Evolutionary conservation across 2,329 filamentous ascomycete genomes (phyloP).

Genomic region (Ophiostoma fasciatum): DNA sequence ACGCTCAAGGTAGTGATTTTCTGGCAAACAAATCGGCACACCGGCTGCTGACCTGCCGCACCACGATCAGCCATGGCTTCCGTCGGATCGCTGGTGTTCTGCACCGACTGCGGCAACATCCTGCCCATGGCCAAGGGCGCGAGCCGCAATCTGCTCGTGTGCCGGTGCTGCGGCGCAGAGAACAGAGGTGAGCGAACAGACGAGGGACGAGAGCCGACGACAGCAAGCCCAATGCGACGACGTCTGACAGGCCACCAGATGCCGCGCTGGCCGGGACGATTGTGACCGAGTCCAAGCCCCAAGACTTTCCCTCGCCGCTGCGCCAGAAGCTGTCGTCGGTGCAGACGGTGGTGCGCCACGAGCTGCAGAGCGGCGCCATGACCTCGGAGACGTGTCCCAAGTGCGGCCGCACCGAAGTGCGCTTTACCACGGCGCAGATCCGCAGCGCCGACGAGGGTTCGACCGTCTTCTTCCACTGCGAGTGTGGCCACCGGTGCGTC

Average conservation of each 20-base stretch:
- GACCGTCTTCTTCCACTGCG: conserved; percentile 80
- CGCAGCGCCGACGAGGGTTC: conserved; percentile 90
- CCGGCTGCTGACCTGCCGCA: not conserved
- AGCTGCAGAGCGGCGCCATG: conserved; percentile 57
- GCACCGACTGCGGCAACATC: conserved; percentile 81
- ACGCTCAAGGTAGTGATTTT: too few relatives aligned
- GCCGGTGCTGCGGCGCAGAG: conserved; percentile 72
- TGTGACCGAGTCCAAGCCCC: conserved; percentile 70
- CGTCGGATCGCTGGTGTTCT: conserved; percentile 85
- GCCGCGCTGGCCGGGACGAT: conserved; percentile 61
- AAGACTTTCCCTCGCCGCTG: conserved; percentile 80
- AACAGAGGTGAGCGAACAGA: conserved; percentile 51
- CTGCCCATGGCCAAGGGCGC: conserved; percentile 68
- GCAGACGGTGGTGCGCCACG: conserved; percentile 64
- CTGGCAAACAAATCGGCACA: too few relatives aligned
- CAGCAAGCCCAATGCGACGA: not conserved
- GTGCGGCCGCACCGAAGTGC: conserved; percentile 70
- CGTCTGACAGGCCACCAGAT: conserved; percentile 22
- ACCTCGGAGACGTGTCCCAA: conserved; percentile 60
- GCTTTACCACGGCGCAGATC: conserved; percentile 71
- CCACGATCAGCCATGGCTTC: conserved; percentile 51
- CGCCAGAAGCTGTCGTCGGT: conserved; percentile 78
- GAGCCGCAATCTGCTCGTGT: conserved; percentile 60
- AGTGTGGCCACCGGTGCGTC: conserved; percentile 72
- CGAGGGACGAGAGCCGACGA: not conserved